Conservation (phyloP, 2,329 filamentous ascomycete genomes). For the Stachybotrys echinatus region DNA sequence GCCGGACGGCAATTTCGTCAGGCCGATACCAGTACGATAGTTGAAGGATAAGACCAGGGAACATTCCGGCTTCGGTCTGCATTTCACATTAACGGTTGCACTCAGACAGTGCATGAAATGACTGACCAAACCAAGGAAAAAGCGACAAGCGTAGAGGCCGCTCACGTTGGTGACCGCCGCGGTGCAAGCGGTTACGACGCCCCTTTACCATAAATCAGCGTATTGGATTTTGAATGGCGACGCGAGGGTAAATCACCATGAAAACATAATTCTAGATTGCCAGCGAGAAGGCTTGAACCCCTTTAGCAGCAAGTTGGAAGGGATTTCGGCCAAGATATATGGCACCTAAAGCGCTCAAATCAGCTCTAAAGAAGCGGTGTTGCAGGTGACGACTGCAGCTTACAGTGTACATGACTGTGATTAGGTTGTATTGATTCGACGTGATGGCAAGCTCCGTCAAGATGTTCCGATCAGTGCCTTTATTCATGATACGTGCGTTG, state of each 20-base stretch:
- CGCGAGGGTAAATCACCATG: conserved; percentile 29
- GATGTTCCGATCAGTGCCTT: conserved; percentile 31
- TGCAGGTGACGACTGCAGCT: too few species aligned
- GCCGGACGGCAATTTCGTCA: conserved; percentile 4
- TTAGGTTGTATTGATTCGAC: conserved; percentile 31
- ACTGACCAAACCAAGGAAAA: conserved; percentile 27
- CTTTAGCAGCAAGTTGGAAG: conserved; percentile 33
- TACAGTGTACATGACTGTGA: conserved; percentile 33
- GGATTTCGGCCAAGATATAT: conserved; percentile 30
- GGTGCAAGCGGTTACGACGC: too few species aligned
- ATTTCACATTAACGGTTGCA: not conserved
- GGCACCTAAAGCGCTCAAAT: too few species aligned
- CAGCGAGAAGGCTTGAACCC: conserved; percentile 29
- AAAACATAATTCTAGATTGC: conserved; percentile 34
- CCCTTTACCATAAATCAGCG: too few species aligned
- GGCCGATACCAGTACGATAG: conserved; percentile 5
- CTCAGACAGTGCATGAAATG: not conserved
- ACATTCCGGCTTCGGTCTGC: conserved; percentile 6
- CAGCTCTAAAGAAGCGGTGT: too few species aligned
- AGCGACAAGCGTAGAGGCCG: conserved; percentile 29
- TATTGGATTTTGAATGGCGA: too few species aligned
- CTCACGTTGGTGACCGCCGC: conserved; percentile 28
- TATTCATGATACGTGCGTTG: conserved; percentile 37
- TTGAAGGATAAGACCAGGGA: conserved; percentile 4
- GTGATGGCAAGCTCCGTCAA: conserved; percentile 31